Evolutionary conservation across 495 filamentous ascomycete species (phyloP).

Genomic region (Xylaria venustula): DNA sequence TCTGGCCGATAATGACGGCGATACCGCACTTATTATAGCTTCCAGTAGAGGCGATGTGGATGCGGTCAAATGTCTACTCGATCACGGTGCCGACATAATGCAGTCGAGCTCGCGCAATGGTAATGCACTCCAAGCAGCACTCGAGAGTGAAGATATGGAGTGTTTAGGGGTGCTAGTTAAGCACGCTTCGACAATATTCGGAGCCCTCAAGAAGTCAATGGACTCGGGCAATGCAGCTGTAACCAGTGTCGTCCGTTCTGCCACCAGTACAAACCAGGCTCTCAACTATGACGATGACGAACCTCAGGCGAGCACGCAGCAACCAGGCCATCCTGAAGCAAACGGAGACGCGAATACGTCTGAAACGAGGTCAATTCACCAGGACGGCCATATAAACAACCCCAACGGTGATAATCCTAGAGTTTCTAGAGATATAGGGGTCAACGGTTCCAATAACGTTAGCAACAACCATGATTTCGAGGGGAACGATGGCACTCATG

Average conservation of each 20-base stretch:
- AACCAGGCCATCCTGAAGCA: neutral
- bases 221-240: conserved; percentile 24
- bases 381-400: neutral
- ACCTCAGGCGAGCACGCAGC: neutral
- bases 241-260: conserved; percentile 21
- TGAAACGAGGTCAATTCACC: neutral
- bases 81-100: conserved; percentile 31
- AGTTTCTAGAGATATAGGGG: neutral
- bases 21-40: conserved; percentile 31
- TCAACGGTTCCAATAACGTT: neutral
- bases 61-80: conserved; percentile 26
- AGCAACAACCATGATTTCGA: neutral
- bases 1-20: conserved; percentile 29
- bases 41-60: conserved; percentile 25
- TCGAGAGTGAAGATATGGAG: conserved; percentile 12
- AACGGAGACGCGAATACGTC: neutral
- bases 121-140: conserved; percentile 25
- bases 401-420: neutral
- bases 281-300: conserved; percentile 30
- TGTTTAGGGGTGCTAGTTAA: conserved; percentile 22
- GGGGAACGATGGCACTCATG: no score
- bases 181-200: conserved; percentile 20
- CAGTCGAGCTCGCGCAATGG: conserved; percentile 18
- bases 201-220: conserved; percentile 23
- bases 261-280: conserved; percentile 22